Percentiles rank a stretch among this genome's conserved stretches.
Evolutionary conservation across 495 filamentous ascomycete species (phyloP).

Genomic region (Penicillium desertorum): DNA sequence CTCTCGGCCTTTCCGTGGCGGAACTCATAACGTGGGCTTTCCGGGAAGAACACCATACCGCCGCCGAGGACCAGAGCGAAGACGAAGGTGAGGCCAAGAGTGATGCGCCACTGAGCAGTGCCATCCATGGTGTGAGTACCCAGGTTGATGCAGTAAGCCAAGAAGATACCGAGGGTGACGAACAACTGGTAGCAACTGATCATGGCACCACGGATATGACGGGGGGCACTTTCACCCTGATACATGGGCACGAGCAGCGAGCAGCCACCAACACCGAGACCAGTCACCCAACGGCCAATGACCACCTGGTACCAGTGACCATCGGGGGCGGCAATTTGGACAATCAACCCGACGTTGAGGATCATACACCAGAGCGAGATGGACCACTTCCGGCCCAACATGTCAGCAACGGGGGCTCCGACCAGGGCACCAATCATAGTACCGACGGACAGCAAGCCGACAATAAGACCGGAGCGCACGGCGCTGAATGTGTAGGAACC

Average conservation of each 20-base stretch:
- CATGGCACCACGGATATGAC: slow-evolving; percentile 65
- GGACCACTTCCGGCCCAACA: slow-evolving; percentile 52
- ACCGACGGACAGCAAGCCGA: slow-evolving; percentile 61
- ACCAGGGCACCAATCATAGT: slow-evolving; percentile 65
- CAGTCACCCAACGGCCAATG: slow-evolving; percentile 58
- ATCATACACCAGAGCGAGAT: slow-evolving; percentile 58
- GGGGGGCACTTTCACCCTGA: slow-evolving; percentile 66
- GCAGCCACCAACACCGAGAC: slow-evolving; percentile 67
- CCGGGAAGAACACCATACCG: slow-evolving; percentile 71
- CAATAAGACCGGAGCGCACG: slow-evolving; percentile 53
- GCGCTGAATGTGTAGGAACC: slow-evolving; percentile 47
- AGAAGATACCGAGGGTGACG: slow-evolving; percentile 83
- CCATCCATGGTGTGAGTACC: slow-evolving; percentile 56
- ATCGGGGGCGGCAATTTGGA: slow-evolving; percentile 59
- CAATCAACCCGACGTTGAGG: slow-evolving; percentile 62
- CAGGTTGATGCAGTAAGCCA: slow-evolving; percentile 76
- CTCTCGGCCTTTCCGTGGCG: slow-evolving; percentile 61
- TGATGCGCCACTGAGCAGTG: slow-evolving; percentile 71
- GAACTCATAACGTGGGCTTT: slow-evolving; percentile 69
- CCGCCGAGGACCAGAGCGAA: slow-evolving; percentile 71
- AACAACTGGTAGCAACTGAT: slow-evolving; percentile 80
- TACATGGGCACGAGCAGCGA: slow-evolving; percentile 73
- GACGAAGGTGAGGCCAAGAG: slow-evolving; percentile 73
- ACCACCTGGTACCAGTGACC: slow-evolving; percentile 56
- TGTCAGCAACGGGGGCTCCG: slow-evolving; percentile 54